Evolutionary conservation across 345 rosid species (phyloP).

Genomic region (Cochlearia excelsa): DNA sequence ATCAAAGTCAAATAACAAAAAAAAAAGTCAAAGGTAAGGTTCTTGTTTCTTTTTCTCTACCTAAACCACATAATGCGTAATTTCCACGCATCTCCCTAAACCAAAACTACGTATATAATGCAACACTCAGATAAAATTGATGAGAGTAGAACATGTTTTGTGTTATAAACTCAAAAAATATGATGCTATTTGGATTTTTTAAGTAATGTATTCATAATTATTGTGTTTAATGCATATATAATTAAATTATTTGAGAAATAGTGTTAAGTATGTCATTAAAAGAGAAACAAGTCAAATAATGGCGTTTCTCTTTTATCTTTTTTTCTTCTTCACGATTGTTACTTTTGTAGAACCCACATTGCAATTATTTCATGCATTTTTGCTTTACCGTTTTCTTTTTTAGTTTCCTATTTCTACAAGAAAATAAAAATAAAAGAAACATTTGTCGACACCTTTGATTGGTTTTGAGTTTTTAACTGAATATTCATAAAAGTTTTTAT

Average conservation of each 20-base stretch:
- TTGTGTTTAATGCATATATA: neutral
- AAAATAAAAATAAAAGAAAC: neutral
- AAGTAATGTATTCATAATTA: too few species aligned
- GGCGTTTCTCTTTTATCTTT: conserved; percentile 7
- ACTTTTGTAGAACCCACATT: conserved; percentile 22
- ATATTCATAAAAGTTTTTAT: too few species aligned
- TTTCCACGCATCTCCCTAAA: too few species aligned
- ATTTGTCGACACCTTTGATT: neutral
- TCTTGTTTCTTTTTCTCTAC: neutral
- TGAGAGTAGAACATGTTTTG: neutral
- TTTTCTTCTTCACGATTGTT: neutral
- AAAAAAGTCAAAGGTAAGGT: too few species aligned
- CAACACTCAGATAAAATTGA: neutral
- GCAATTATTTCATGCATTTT: conserved; percentile 11
- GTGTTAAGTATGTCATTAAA: neutral
- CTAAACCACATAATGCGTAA: too few species aligned
- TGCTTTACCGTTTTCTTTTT: conserved; percentile 3
- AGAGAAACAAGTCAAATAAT: conserved; percentile 8
- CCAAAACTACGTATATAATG: too few species aligned
- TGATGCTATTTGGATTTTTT: neutral
- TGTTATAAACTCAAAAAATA: neutral
- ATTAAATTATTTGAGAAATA: neutral
- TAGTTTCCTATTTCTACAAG: neutral
- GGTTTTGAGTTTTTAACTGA: too few species aligned
- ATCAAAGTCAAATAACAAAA: too few species aligned